Percentiles rank a stretch among this genome's conserved stretches.
Evolutionary conservation across 2,329 filamentous ascomycete genomes (phyloP).

Genomic region (Cladosporium cucumerinum): DNA sequence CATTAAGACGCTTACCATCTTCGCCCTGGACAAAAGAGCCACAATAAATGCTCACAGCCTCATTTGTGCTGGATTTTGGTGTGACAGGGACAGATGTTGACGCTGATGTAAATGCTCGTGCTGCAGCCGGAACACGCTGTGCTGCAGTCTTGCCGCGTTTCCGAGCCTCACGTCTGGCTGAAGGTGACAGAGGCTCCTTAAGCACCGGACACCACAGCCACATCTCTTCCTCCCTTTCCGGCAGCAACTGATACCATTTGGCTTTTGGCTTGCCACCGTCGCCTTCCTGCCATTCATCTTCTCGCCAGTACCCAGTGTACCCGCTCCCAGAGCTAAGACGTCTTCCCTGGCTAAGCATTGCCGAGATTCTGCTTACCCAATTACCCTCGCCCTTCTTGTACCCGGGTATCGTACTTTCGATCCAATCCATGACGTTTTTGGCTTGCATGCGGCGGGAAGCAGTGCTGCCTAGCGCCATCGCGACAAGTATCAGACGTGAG

Average conservation of each 20-base stretch:
- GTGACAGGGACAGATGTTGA: neutral
- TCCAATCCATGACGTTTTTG: conserved; percentile 27
- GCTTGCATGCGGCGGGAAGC: conserved; percentile 23
- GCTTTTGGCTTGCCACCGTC: conserved; percentile 3
- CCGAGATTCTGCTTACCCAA: conserved; percentile 18
- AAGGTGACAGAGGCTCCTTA: conserved; percentile 19
- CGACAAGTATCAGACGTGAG: conserved; percentile 26
- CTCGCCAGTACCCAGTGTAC: conserved; percentile 14
- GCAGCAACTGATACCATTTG: conserved; percentile 23
- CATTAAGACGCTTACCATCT: neutral
- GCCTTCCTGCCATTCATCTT: conserved; percentile 15
- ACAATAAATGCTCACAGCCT: neutral
- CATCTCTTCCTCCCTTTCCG: conserved; percentile 21
- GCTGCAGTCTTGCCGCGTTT: neutral
- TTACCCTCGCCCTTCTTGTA: conserved; percentile 20
- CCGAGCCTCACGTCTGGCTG: neutral
- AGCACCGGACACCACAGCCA: conserved; percentile 28
- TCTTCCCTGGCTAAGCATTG: conserved; percentile 3
- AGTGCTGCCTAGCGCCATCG: conserved; percentile 31
- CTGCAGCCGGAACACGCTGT: neutral
- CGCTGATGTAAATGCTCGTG: neutral
- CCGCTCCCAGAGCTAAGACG: conserved; percentile 5
- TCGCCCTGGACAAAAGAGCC: neutral
- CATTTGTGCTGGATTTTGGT: conserved; percentile 9
- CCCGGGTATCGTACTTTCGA: conserved; percentile 28